Base-by-base conservation (phyloP, 1,139 yeast species). In the Geotrichum klebahnii region DNA sequence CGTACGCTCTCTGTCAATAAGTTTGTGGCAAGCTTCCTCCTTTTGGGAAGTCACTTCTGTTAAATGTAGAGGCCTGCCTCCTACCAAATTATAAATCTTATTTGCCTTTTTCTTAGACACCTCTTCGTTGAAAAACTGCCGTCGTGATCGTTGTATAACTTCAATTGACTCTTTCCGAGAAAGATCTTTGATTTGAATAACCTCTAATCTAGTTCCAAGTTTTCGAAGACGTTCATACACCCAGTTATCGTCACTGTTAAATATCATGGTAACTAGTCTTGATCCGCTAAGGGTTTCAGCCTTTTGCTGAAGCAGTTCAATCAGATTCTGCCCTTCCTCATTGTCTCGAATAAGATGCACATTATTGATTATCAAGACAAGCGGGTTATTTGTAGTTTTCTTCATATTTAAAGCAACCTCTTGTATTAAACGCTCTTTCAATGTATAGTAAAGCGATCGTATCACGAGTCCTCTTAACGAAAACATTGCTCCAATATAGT, bases 211-310 rank as follows among this genome's bases (percentile, higher is more conserved):
- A 0, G 95, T 86, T 0, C 90, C 89, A 19, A 84, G 70, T 55
- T 76, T 78, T 60, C 83, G 84, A 56, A 86, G 70, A 53, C 88
- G 78, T 60, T 86, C 95, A 63, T 84, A 86, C 1, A 86, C 77
- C 95, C 95, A 86, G 66, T 86, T 86, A 61, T 86, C 95, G 66
- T 86, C 95, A 55, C 88, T 80, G 60, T 84, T 84, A 70, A 86
- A 85, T 3, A 86, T 71, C 66, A 85, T 78, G 0, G 94, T 86
- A 16, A 82, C 82, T 49, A 86, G 70, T 0, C 92, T 90, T 0
- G 88, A 75, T 1, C 92, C 92, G 57, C 90, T 79, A 42, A 86
- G 72, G 12, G 81, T 67, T 62, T 86, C 95, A 0, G 95, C 95
- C 61, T 86, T 85, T 60, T 86, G 95, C 59, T 86, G 95, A 40